Evolutionary conservation across 306 rosid genomes (phyloP).

Genomic region (Fragaria iinumae): DNA sequence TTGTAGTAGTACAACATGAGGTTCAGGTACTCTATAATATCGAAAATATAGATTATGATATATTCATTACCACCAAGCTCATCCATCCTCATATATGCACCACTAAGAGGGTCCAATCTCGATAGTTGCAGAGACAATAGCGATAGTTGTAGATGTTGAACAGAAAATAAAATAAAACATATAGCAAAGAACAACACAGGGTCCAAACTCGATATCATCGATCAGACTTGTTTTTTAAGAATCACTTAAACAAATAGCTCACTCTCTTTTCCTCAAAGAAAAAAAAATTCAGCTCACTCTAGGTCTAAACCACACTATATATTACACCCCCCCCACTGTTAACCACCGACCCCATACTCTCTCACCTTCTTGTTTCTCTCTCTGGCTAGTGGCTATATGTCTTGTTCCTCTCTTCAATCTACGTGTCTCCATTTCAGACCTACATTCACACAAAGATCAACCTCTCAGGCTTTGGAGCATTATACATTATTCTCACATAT

Average conservation of each 20-base stretch:
- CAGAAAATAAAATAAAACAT: not conserved
- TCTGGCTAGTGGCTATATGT: not conserved
- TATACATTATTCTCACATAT: constrained; percentile 26
- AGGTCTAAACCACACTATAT: not conserved
- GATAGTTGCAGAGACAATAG: no score
- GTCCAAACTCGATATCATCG: not conserved
- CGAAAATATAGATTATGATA: no score
- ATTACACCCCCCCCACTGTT: not conserved
- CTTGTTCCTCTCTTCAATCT: not conserved
- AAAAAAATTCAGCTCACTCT: no score
- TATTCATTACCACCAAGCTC: no score
- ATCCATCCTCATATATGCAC: no score
- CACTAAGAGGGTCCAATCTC: no score
- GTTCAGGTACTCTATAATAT: no score
- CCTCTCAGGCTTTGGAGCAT: not conserved
- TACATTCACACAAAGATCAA: constrained; percentile 16
- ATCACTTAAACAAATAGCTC: constrained; percentile 2
- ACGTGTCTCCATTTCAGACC: not conserved
- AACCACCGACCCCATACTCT: constrained; percentile 20
- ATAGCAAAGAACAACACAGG: not conserved
- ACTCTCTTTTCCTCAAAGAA: not conserved
- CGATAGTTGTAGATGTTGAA: not conserved
- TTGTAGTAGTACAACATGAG: no score
- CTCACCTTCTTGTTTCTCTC: not conserved
- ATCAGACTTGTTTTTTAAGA: constrained; percentile 5